Conservation (phyloP, 2,329 filamentous ascomycete species). For the Colletotrichum liaoningense region DNA sequence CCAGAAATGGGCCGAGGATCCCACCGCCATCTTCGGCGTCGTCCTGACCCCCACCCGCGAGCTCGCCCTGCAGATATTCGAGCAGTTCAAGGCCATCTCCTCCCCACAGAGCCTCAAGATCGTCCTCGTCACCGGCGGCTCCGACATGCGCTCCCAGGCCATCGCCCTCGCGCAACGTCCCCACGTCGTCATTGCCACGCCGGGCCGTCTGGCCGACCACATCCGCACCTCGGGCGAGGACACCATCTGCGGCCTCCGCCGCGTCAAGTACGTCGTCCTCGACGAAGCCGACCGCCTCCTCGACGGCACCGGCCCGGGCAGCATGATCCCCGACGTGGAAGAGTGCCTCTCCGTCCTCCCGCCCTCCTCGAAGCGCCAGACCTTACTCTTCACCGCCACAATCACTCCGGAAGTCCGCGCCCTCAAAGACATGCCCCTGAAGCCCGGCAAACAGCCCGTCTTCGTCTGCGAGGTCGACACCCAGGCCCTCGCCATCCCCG, state of each 20-base stretch:
- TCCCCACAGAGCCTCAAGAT: constrained; percentile 89
- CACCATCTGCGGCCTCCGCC: constrained; percentile 82
- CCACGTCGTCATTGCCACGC: constrained; percentile 94
- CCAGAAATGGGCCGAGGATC: constrained; percentile 93
- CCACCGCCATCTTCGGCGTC: constrained; percentile 88
- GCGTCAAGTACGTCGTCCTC: constrained; percentile 87
- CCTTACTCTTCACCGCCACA: constrained; percentile 94
- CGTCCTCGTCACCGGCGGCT: constrained; percentile 89
- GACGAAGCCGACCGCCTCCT: constrained; percentile 96
- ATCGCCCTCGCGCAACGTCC: constrained; percentile 84
- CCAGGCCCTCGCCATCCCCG: constrained; percentile 79
- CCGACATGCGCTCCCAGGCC: constrained; percentile 92
- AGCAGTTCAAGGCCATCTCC: constrained; percentile 94
- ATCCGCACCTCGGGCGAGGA: constrained; percentile 92
- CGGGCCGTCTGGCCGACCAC: constrained; percentile 92
- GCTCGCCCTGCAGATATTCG: constrained; percentile 93
- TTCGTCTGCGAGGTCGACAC: constrained; percentile 92
- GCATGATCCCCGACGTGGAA: constrained; percentile 95
- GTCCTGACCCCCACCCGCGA: constrained; percentile 92
- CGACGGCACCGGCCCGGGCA: constrained; percentile 76
- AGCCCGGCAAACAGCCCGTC: constrained; percentile 77
- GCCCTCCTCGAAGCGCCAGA: constrained; percentile 83
- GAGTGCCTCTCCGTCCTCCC: constrained; percentile 88
- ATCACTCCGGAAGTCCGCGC: constrained; percentile 92
- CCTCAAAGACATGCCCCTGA: constrained; percentile 80